Conservation (phyloP, 2,329 filamentous ascomycete species). For the Graphiopsis chlorocephala region DNA sequence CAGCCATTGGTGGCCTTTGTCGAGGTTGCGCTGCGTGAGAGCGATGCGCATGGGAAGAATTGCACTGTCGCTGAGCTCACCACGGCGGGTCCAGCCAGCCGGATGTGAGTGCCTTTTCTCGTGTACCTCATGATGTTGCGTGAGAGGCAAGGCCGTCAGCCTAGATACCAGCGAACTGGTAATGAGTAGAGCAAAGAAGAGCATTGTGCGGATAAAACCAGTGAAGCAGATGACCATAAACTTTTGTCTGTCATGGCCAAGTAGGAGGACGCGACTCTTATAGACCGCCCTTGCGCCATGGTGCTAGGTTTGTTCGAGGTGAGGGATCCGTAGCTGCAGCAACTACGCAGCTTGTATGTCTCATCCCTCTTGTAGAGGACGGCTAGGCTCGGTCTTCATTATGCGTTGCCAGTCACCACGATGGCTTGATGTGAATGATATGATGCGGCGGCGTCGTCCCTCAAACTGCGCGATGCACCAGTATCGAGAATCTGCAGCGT, state of each 20-base stretch:
- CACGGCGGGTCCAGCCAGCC: conserved; percentile 29
- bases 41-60: conserved; percentile 36
- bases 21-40: conserved; percentile 36
- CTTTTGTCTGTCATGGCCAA: not conserved
- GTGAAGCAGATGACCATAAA: not conserved
- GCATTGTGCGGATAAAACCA: conserved; percentile 20
- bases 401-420: not conserved
- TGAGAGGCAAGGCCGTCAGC: conserved; percentile 25
- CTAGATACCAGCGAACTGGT: conserved; percentile 21
- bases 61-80: conserved; percentile 27
- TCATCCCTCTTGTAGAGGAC: not conserved
- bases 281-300: conserved; percentile 15
- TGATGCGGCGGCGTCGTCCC: conserved; percentile 5
- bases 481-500: not conserved
- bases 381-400: conserved; percentile 11
- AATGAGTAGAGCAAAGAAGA: conserved; percentile 22
- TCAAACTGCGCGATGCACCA: not conserved
- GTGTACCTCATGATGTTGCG: conserved; percentile 28
- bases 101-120: conserved; percentile 31
- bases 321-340: conserved; percentile 11
- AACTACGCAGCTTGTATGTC: conserved; percentile 4
- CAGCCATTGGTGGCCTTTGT: conserved; percentile 32
- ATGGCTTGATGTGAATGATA: not conserved
- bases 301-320: conserved; percentile 8
- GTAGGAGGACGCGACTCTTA: conserved; percentile 9